Evolutionary conservation across 2,329 filamentous ascomycete species (phyloP).

Genomic region (Fusarium aywerte): DNA sequence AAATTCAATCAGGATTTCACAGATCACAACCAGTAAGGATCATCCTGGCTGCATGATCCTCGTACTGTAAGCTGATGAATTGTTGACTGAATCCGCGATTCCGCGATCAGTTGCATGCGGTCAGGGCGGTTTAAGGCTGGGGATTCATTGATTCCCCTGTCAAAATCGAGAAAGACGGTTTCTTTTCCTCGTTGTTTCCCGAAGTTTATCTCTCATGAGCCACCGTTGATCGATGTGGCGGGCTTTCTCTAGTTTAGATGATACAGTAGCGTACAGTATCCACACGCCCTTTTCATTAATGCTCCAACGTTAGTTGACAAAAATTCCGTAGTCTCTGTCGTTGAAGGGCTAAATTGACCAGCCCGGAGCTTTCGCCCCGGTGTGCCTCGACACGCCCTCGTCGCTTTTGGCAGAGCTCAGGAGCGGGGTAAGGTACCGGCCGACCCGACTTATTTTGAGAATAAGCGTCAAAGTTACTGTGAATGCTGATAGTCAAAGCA

Average conservation of each 20-base stretch:
- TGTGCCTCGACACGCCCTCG: neutral
- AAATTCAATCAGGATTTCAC: constrained; percentile 9
- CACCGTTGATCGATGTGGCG: neutral
- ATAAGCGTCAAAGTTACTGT: neutral
- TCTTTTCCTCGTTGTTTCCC: neutral
- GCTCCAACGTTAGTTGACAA: neutral
- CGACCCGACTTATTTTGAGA: neutral
- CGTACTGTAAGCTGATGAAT: neutral
- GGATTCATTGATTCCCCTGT: neutral
- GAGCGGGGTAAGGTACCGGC: neutral
- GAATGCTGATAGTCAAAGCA: neutral
- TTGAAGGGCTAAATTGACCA: neutral
- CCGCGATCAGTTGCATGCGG: neutral
- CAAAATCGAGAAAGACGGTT: neutral
- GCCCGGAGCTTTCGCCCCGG: constrained; percentile 30
- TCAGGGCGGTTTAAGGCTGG: neutral
- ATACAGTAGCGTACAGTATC: neutral
- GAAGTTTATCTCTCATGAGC: neutral
- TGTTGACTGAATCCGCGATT: neutral
- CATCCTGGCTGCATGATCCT: neutral
- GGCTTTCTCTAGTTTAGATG: neutral
- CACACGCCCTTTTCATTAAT: neutral
- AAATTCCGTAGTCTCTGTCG: neutral
- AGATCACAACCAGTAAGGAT: constrained; percentile 13
- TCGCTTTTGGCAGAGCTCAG: neutral